These are phyloP conservation scores for Tremella yokohamensis DNA, from an alignment of 768 basidiomycete genomes.

Conservation along the genomic window DNA sequence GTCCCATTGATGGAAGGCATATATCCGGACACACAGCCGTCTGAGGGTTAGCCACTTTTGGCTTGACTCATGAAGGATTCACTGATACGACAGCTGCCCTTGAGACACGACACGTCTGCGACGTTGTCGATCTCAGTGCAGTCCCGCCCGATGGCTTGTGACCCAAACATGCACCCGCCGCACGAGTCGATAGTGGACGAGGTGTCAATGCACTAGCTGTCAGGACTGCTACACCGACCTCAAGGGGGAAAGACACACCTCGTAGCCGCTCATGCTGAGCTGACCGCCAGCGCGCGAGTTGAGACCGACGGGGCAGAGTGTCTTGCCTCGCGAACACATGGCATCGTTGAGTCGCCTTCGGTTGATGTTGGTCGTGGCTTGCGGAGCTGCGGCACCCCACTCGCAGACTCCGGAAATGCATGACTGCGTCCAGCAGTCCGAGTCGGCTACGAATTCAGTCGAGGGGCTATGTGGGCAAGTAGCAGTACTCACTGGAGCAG, in stretches of 20 bases:
- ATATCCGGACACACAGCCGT: too few relatives aligned
- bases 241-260: not conserved
- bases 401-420: not conserved
- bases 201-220: constrained; percentile 3
- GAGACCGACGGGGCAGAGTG: not conserved
- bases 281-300: not conserved
- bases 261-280: not conserved
- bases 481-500: not conserved
- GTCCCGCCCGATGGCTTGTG: not conserved
- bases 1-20: too few relatives aligned
- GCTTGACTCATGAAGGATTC: not conserved
- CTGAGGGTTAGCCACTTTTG: too few relatives aligned
- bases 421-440: not conserved
- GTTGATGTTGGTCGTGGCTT: constrained; percentile 1
- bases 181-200: not conserved
- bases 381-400: not conserved
- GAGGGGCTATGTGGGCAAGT: not conserved
- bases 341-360: not conserved
- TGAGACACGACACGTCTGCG: not conserved
- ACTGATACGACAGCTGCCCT: constrained; percentile 5
- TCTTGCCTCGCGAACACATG: not conserved
- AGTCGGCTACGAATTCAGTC: not conserved
- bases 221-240: not conserved
- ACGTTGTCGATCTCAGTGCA: constrained; percentile 2
- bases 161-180: constrained; percentile 2